phyloP scores from a whole-genome alignment of 495 filamentous ascomycete species.

The Chaetomium cochliodes region DNA sequence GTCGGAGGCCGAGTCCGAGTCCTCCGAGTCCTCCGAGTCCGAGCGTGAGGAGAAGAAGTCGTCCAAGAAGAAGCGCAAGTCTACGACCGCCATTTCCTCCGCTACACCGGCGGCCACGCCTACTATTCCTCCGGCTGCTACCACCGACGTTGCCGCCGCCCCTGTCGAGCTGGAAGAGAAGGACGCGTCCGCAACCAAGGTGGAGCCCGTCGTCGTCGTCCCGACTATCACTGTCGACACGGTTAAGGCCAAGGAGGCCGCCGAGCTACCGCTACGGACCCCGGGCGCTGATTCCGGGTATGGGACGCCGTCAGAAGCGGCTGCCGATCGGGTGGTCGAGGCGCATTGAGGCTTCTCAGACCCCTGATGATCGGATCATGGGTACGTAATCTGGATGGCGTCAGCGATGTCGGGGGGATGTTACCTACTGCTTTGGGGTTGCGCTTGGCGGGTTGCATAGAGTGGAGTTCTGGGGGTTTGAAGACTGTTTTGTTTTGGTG shows the following conservation, averaged over 20 bases:
- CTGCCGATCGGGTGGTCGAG: background rate
- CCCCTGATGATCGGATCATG: constrained; percentile 6
- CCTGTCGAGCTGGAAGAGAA: constrained; percentile 20
- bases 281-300: constrained; percentile 39
- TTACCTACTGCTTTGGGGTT: background rate
- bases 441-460: background rate
- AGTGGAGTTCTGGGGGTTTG: background rate
- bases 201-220: constrained; percentile 11
- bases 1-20: constrained; percentile 22
- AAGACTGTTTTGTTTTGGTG: background rate
- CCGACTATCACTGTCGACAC: constrained; percentile 24
- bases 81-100: background rate
- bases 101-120: background rate
- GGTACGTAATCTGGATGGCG: background rate
- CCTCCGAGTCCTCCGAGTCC: constrained; percentile 1
- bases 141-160: background rate
- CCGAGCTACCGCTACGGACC: constrained; percentile 20
- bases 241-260: constrained; percentile 28
- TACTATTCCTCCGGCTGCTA: background rate
- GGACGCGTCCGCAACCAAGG: constrained; percentile 12
- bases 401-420: background rate
- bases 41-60: constrained; percentile 20
- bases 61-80: constrained; percentile 20
- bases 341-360: background rate
- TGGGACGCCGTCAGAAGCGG: constrained; percentile 20